Evolutionary conservation across 768 basidiomycete genomes (phyloP).

Genomic region (Fomitopsis pulvina): DNA sequence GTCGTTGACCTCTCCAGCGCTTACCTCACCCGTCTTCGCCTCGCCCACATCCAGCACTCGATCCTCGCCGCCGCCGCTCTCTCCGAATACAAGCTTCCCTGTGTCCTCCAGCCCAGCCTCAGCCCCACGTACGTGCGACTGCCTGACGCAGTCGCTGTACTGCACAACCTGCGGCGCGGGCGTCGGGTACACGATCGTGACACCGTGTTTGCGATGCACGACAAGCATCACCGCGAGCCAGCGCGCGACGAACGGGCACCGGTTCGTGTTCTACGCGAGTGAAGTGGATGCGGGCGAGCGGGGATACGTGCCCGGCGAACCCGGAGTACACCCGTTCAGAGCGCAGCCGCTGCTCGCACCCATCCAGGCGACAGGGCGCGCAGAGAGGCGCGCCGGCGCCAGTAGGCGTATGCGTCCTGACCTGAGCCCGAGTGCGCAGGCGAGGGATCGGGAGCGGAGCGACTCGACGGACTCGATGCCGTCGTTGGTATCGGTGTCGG

Average conservation of each 20-base stretch:
- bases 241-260: slow-evolving; percentile 76
- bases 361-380: slow-evolving; percentile 7
- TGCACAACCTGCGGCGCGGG: slow-evolving; percentile 73
- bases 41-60: slow-evolving; percentile 42
- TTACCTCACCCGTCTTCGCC: slow-evolving; percentile 19
- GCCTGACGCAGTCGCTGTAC: slow-evolving; percentile 74
- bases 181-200: slow-evolving; percentile 78
- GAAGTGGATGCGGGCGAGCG: slow-evolving; percentile 61
- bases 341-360: slow-evolving; percentile 16
- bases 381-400: background rate
- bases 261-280: slow-evolving; percentile 79
- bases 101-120: slow-evolving; percentile 23
- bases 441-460: background rate
- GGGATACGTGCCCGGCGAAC: slow-evolving; percentile 55
- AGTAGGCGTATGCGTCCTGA: slow-evolving; percentile 15
- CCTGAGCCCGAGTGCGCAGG: slow-evolving; percentile 6
- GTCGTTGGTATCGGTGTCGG: slow-evolving; percentile 4
- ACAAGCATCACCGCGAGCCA: slow-evolving; percentile 60
- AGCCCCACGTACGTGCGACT: slow-evolving; percentile 67
- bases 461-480: slow-evolving; percentile 4
- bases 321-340: slow-evolving; percentile 42
- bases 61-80: slow-evolving; percentile 25
- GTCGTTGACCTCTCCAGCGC: slow-evolving; percentile 22
- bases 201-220: slow-evolving; percentile 73
- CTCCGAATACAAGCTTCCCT: slow-evolving; percentile 5